Conservation (phyloP, 1,284 basidiomycete genomes). For the Moesziomyces parantarcticus region DNA sequence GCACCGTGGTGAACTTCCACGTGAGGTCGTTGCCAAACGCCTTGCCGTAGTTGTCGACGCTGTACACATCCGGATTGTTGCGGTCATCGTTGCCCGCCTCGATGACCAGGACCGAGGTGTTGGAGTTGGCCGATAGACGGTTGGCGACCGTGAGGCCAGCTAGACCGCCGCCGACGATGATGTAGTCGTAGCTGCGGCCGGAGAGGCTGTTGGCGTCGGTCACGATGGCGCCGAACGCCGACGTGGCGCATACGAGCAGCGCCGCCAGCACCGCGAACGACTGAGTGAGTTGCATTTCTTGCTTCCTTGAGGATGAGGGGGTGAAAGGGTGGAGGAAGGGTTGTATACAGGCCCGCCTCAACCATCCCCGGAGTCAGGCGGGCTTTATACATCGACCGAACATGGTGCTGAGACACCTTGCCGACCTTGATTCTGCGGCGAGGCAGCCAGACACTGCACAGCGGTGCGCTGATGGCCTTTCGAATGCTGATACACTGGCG, state of each 20-base stretch:
- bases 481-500: too few relatives aligned
- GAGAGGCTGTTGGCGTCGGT: constrained; percentile 16
- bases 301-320: neutral
- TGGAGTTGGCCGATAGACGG: constrained; percentile 59
- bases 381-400: too few relatives aligned
- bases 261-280: constrained; percentile 20
- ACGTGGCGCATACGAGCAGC: constrained; percentile 11
- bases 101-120: constrained; percentile 60
- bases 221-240: constrained; percentile 18
- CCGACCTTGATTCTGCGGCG: too few relatives aligned
- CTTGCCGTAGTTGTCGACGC: constrained; percentile 69
- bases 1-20: constrained; percentile 72
- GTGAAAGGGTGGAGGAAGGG: neutral
- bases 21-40: constrained; percentile 72
- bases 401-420: constrained; percentile 1
- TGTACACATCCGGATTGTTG: constrained; percentile 28
- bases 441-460: too few relatives aligned
- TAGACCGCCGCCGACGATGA: constrained; percentile 60
- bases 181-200: constrained; percentile 60
- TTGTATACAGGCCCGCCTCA: too few relatives aligned
- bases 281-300: constrained; percentile 19
- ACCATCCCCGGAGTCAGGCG: too few relatives aligned
- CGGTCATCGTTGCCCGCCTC: constrained; percentile 64
- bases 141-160: constrained; percentile 62
- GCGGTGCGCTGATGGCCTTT: too few relatives aligned